Evolutionary conservation across 2,329 filamentous ascomycete species (phyloP).

Genomic region (Venturia oleaginea): DNA sequence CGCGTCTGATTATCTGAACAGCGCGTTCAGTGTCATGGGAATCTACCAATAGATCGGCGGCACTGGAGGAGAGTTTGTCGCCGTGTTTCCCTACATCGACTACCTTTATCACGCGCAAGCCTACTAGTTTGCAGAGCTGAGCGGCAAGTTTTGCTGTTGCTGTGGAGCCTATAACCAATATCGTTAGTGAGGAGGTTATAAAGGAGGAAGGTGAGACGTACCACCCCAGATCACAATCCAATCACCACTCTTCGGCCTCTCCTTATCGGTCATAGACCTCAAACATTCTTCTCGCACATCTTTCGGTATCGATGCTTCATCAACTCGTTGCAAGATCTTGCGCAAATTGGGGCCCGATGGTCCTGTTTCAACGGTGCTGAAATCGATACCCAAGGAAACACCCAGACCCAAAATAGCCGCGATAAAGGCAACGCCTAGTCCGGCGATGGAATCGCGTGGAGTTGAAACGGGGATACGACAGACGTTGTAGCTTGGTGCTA

Average conservation of each 20-base stretch:
- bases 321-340: slow-evolving; percentile 38
- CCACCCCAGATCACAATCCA: slow-evolving; percentile 69
- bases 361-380: slow-evolving; percentile 30
- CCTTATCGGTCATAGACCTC: slow-evolving; percentile 40
- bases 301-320: slow-evolving; percentile 41
- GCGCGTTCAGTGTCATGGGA: slow-evolving; percentile 57
- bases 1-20: slow-evolving; percentile 51
- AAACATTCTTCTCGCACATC: slow-evolving; percentile 59
- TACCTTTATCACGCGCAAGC: slow-evolving; percentile 55
- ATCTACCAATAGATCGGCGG: slow-evolving; percentile 60
- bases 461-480: slow-evolving; percentile 50
- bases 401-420: slow-evolving; percentile 58
- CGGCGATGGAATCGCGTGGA: slow-evolving; percentile 44
- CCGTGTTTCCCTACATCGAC: slow-evolving; percentile 61
- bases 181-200: slow-evolving; percentile 18
- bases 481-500: slow-evolving; percentile 56
- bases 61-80: slow-evolving; percentile 40
- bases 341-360: slow-evolving; percentile 51
- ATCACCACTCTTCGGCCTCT: slow-evolving; percentile 52
- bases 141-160: slow-evolving; percentile 59
- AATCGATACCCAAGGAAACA: slow-evolving; percentile 61
- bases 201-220: slow-evolving; percentile 19
- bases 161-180: slow-evolving; percentile 40
- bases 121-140: slow-evolving; percentile 59
- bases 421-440: slow-evolving; percentile 62